Conservation (phyloP, 192 early-diverging fungal genomes). For the Paraglomus brasilianum region DNA sequence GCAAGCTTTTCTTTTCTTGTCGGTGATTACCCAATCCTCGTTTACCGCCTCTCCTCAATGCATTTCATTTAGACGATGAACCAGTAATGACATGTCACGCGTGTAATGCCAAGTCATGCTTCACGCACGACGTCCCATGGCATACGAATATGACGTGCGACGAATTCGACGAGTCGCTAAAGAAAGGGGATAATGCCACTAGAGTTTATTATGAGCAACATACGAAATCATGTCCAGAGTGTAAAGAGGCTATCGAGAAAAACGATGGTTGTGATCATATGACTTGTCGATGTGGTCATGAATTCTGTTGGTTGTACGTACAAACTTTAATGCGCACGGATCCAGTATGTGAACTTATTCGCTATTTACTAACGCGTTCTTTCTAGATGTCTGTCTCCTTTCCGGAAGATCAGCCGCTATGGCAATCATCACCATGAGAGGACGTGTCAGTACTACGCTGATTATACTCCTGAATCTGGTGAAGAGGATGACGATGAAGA, state of each 20-base stretch:
- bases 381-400: conserved; percentile 20
- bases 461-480: too few species aligned
- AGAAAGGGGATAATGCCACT: not conserved
- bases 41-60: not conserved
- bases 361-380: not conserved
- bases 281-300: conserved; percentile 12
- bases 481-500: too few species aligned
- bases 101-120: not conserved
- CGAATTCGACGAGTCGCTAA: not conserved
- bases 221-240: conserved; percentile 22
- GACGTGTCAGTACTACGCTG: conserved; percentile 29
- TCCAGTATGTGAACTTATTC: not conserved
- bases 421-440: conserved; percentile 20
- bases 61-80: not conserved
- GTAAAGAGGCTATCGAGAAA: conserved; percentile 14
- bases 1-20: not conserved
- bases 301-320: conserved; percentile 29
- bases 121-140: conserved; percentile 8
- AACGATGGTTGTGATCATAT: conserved; percentile 27
- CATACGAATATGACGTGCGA: not conserved
- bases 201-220: conserved; percentile 19
- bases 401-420: conserved; percentile 8
- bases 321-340: not conserved
- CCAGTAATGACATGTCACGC: conserved; percentile 22
- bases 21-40: not conserved